Evolutionary conservation across 2,329 filamentous ascomycete genomes (phyloP), one percentile per base, ranked within the genome.

Genomic region (Dendryphion nanum): DNA sequence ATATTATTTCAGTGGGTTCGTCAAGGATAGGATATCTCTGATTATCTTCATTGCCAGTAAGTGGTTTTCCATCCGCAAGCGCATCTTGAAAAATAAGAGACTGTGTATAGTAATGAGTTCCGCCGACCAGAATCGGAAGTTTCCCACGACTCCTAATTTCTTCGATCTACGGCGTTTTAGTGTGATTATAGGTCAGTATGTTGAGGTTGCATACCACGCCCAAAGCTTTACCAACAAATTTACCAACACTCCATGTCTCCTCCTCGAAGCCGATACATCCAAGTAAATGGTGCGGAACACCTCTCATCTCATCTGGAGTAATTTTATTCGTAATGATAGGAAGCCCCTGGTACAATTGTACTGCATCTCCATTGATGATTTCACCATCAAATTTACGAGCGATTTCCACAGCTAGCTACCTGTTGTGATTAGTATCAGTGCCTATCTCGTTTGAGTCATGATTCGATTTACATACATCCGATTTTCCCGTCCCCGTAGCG

Each of bases 261-360:
- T 91, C 81, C 24, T 86, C 76, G 2, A 93, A 71, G 5, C 79
- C 75, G 38, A 97, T 83, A 47, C 82, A 83, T 35, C 86, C 88
- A 17, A 98, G 77, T 3, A 98, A 72, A 64, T 98, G 91, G 61
- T 98, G 93, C 4, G 86, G 85, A 8, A 98, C 75, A 7, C 85
- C 87, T 44, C 84, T 78, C 55, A 82, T 83, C 62, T 97, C 91
- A 15, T 81, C 75, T 1, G 60, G 36, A 0, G 86, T 80, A 41
- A 97, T 86, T 63, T 97, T 95, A 66, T 98, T 98, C 18, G 93
- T 98, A 52, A 97, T 91, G 47, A 97, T 84, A 4, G 93, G 89
- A 30, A 98, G 72, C 3, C 93, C 93, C 37, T 79, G 78, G 65
- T 98, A 98, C 69, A 98, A 82, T 64, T 98, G 93, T 89, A 98